Evolutionary conservation across 257 asterid genomes (phyloP).

Genomic region (Anisodus acutangulus): DNA sequence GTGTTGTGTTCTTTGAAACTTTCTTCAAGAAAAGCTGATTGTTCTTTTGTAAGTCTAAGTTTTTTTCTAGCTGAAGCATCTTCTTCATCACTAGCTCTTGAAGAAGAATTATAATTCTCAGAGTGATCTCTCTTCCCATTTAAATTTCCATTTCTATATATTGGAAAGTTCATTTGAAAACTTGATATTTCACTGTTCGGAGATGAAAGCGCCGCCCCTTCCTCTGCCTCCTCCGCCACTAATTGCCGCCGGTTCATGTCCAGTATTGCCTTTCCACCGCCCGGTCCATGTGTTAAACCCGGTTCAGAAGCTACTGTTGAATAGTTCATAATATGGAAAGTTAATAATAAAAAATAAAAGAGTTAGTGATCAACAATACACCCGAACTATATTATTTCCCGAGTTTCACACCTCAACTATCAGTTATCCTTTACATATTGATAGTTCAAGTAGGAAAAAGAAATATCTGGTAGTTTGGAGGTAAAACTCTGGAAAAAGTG

Average conservation of each 20-base stretch:
- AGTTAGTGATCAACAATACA: not conserved
- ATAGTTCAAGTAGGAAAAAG: no score
- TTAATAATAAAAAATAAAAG: no score
- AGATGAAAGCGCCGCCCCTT: conserved; percentile 48
- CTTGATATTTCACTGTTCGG: conserved; percentile 58
- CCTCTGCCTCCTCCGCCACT: conserved; percentile 36
- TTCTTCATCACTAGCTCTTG: conserved; percentile 73
- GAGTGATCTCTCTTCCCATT: conserved; percentile 44
- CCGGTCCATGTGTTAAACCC: conserved; percentile 36
- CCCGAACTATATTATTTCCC: no score
- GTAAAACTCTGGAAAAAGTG: no score
- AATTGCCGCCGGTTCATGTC: conserved; percentile 45
- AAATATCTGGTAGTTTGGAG: no score
- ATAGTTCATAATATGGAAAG: not conserved
- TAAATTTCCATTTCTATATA: conserved; percentile 31
- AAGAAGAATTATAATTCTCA: conserved; percentile 43
- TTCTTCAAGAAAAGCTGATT: conserved; percentile 87
- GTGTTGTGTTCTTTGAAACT: conserved; percentile 90
- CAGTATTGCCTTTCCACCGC: conserved; percentile 8
- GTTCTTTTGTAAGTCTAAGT: conserved; percentile 77
- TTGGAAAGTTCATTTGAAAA: conserved; percentile 62
- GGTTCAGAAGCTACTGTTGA: conserved; percentile 49
- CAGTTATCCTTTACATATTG: no score
- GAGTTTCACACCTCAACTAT: no score
- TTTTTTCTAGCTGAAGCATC: conserved; percentile 69